Evolutionary conservation across 2,329 filamentous ascomycete species (phyloP), one percentile per base, ranked within the genome.

Genomic region (Ophiostoma tasmaniense): DNA sequence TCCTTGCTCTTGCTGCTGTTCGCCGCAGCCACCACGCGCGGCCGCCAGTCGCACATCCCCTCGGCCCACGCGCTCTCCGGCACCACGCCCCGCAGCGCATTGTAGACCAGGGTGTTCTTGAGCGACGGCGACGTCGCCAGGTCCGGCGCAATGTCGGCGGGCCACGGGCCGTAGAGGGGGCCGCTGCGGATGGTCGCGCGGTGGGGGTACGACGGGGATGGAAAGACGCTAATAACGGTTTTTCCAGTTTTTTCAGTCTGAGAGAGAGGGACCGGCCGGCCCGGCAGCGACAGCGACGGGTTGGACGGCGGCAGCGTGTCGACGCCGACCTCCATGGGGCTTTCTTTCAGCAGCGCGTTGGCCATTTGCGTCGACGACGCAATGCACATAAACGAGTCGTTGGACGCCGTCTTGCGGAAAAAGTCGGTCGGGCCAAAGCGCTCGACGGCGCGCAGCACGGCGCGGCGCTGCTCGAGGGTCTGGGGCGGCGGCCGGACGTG

Each of bases 401-500:
- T 77, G 61, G 81, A 79, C 64, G 79, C 76, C 45, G 82, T 76
- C 75, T 79, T 81, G 76, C 81, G 83, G 75, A 87, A 87, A 45
- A 82, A 77, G 55, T 87, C 82, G 62, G 87, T 79, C 1, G 78
- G 76, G 68, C 81, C 64, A 72, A 82, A 78, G 68, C 79, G 78
- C 75, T 85, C 80, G 28, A 87, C 77, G 35, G 81, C 79, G 61
- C 82, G 81, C 42, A 87, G 77, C 25, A 87, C 79, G 8, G 84
- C 84, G 30, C 84, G 83, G 7, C 85, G 82, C 76, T 87, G 84
- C 37, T 80, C 79, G 72, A 87, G 82, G 64, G 72, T 83, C n/a
- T 77, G 73, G 13, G 85, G 85, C 14, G 80, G 74, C 17, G 85
- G 85, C n/a, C 77, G 75, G 25, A 86, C 84, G 50, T 79, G 80